Base-by-base conservation (phyloP, 805 yeast genomes). In the Isabelozyma rhagii region DNA sequence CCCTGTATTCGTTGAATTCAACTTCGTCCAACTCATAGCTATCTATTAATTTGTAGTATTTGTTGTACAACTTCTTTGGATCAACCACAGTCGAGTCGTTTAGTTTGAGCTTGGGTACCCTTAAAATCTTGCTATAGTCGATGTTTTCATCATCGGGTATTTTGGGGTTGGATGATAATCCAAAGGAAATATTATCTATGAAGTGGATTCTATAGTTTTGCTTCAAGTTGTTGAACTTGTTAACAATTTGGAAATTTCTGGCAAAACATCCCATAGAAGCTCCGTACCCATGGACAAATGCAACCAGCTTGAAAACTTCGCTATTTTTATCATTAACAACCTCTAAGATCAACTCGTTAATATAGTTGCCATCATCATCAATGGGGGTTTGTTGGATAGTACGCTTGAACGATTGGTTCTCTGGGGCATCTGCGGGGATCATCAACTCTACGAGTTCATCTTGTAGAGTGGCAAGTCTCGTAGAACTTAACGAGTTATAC, bases 181-280 rank as follows among this genome's bases (percentile, higher is more conserved):
- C 85, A 67, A 80, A 80, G 13, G 78, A 70, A 27, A 74, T 47
- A 45, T 74, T 74, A 47, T 82, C 85, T 36, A 79, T 59, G 62
- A 79, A 71, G 57, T 81, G 83, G 13, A 81, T 56, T 43, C 72
- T 71, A 56, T 77, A 78, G 41, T 74, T 73, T 52, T 52, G 70
- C 43, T 50, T 60, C 54, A 54, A 54, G 43, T 61, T 66, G 42
- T 56, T 53, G 43, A 66, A 58, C 17, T 64, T 45, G 51, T 60
- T 71, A 44, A 81, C 60, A 8, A 74, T 59, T 49, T 75, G 76
- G 49, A 79, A 73, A 51, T 81, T 81, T 46, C 82, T 69, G 31
- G 81, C 82, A 68, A 79, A 81, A 64, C 83, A 79, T 2, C 84
- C 84, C 14, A 72, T 60, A 0, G 82, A 72, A 1, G 85, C 83